These are phyloP conservation scores for Colletotrichum tropicale DNA, from an alignment of 2,329 filamentous ascomycete genomes.

Conservation along the genomic window DNA sequence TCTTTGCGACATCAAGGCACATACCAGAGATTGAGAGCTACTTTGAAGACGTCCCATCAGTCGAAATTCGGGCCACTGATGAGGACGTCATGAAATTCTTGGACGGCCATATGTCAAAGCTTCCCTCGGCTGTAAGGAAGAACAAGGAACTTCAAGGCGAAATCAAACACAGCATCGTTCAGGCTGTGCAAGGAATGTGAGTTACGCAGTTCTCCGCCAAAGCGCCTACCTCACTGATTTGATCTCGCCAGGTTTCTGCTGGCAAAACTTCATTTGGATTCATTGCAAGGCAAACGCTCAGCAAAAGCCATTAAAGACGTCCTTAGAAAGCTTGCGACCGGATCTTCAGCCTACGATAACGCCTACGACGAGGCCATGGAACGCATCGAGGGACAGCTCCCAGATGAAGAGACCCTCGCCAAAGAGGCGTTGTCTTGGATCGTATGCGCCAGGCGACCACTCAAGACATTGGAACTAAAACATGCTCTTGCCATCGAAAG, in stretches of 20 bases:
- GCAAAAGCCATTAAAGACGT: conserved; percentile 33
- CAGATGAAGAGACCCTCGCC: conserved; percentile 35
- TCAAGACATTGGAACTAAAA: conserved; percentile 39
- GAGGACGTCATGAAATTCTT: conserved; percentile 22
- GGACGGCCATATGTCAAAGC: not conserved
- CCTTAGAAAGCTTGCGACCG: conserved; percentile 33
- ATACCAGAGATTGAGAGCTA: conserved; percentile 11
- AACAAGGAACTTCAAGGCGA: not conserved
- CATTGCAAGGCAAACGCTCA: conserved; percentile 18
- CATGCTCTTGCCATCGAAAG: conserved; percentile 45
- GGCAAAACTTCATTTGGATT: conserved; percentile 9
- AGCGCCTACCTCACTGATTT: accelerated
- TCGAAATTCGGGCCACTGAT: conserved; percentile 21
- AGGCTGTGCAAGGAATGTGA: conserved; percentile 23
- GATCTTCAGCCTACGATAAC: conserved; percentile 33
- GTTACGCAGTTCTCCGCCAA: not conserved
- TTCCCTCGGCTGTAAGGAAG: not conserved
- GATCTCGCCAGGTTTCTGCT: conserved; percentile 5
- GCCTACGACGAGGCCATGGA: conserved; percentile 47
- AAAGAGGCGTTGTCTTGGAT: conserved; percentile 45
- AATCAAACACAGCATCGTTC: not conserved
- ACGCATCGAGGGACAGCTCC: conserved; percentile 42
- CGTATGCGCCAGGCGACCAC: conserved; percentile 34
- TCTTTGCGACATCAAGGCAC: conserved; percentile 27
- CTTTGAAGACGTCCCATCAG: not conserved